These are phyloP conservation scores for Chalara sp. DNA, from an alignment of 2,329 filamentous ascomycete genomes.

Conservation along the genomic window DNA sequence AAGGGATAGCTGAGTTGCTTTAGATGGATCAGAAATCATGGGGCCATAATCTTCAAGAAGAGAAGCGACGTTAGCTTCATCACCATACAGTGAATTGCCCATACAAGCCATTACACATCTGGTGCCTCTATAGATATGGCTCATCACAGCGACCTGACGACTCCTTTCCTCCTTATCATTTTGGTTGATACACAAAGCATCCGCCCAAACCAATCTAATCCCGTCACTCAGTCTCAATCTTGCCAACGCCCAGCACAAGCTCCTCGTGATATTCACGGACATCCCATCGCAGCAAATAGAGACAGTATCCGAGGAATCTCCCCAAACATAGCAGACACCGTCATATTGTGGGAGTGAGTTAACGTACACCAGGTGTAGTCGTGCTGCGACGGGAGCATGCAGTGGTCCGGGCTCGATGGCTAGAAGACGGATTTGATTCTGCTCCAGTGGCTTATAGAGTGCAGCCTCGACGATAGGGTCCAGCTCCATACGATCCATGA, in stretches of 20 bases:
- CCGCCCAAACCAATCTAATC: not conserved
- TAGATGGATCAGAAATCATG: not conserved
- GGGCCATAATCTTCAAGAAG: not conserved
- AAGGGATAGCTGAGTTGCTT: not conserved
- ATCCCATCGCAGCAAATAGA: not conserved
- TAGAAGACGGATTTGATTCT: not conserved
- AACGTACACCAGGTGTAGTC: not conserved
- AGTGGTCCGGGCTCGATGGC: not conserved
- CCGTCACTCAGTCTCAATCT: not conserved
- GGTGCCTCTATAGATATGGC: not conserved
- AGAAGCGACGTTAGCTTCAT: not conserved
- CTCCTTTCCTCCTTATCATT: not conserved
- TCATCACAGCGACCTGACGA: not conserved
- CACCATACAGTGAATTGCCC: not conserved
- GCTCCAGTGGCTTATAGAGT: not conserved
- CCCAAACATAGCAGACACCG: not conserved
- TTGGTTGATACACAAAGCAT: not conserved
- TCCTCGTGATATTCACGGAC: not conserved
- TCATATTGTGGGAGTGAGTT: not conserved
- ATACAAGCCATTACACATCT: not conserved
- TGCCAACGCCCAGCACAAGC: not conserved
- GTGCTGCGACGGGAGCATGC: not conserved
- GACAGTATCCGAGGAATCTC: not conserved
- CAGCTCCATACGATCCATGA: no score
- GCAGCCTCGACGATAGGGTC: not conserved